Evolutionary conservation across 2,329 filamentous ascomycete genomes (phyloP).

Genomic region (Ophiostoma triangulosporum): DNA sequence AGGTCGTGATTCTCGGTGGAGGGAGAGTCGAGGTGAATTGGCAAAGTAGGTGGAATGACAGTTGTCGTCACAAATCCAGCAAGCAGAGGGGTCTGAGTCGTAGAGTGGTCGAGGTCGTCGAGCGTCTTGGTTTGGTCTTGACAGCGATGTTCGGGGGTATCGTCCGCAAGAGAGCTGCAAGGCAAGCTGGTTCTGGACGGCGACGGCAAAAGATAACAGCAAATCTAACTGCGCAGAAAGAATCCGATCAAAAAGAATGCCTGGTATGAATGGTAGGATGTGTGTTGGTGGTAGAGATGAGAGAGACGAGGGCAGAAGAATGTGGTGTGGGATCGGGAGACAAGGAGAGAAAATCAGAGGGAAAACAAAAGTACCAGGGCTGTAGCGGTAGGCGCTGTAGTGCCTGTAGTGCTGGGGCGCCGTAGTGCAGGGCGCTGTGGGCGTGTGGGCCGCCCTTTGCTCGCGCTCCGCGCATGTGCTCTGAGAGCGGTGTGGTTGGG

Average conservation of each 20-base stretch:
- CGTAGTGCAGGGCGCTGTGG: not conserved
- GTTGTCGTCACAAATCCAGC: too few species aligned
- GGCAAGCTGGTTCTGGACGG: constrained; percentile 1
- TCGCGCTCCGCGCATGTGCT: constrained; percentile 1
- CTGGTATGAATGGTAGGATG: not conserved
- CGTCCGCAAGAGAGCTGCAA: not conserved
- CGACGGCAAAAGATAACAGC: not conserved
- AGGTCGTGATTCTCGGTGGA: not conserved
- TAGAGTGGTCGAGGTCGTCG: too few species aligned
- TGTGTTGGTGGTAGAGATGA: not conserved
- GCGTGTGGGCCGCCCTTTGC: not conserved
- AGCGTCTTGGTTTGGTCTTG: too few species aligned
- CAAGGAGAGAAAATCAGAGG: constrained; percentile 10
- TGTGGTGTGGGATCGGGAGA: constrained; percentile 4
- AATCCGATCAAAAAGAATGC: not conserved
- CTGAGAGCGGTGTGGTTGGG: constrained; percentile 1
- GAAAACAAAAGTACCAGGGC: constrained; percentile 12
- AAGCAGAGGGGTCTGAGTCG: too few species aligned
- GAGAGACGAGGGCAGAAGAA: constrained; percentile 1
- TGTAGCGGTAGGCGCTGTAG: not conserved
- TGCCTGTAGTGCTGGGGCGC: not conserved
- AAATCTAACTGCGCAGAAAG: not conserved
- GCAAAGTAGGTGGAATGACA: too few species aligned
- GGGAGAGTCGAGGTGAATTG: not conserved
- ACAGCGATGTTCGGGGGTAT: not conserved